Conservation (phyloP, 2,329 filamentous ascomycete genomes). For the Parafenestella ontariensis region DNA sequence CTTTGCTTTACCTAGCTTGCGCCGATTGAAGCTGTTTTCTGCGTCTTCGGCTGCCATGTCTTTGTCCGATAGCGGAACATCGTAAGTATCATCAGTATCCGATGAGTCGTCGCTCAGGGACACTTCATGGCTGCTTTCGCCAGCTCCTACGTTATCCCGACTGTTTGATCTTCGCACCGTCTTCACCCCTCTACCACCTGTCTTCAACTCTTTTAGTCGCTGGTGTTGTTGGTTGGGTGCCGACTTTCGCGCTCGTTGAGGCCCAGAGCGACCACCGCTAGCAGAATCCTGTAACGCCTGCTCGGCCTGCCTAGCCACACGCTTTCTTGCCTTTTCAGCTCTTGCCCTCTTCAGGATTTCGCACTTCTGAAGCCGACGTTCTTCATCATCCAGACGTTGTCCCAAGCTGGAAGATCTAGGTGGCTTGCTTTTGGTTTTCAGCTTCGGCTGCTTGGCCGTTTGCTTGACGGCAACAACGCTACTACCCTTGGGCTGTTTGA, state of each 20-base stretch:
- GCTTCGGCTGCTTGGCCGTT: slow-evolving; percentile 10
- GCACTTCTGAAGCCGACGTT: neutral
- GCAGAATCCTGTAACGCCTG: neutral
- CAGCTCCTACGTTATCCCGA: slow-evolving; percentile 1
- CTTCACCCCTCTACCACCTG: neutral
- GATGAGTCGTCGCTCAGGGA: slow-evolving; percentile 1
- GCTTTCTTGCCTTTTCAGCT: slow-evolving; percentile 21
- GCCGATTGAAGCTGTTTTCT: neutral
- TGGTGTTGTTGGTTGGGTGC: slow-evolving; percentile 1
- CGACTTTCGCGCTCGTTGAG: slow-evolving; percentile 16
- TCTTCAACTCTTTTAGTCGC: neutral
- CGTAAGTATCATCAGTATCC: neutral
- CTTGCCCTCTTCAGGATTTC: slow-evolving; percentile 17
- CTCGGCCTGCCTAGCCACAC: slow-evolving; percentile 10
- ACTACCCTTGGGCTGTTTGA: slow-evolving; percentile 28
- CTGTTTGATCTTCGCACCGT: neutral
- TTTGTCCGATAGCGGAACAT: neutral
- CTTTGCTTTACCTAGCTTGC: neutral
- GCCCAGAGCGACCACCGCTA: neutral
- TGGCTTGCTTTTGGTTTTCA: slow-evolving; percentile 8
- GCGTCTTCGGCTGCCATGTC: neutral
- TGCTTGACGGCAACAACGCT: slow-evolving; percentile 13
- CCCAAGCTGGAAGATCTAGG: slow-evolving; percentile 1
- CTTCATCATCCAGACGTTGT: slow-evolving; percentile 1
- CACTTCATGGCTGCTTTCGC: neutral